These are phyloP conservation scores for Solanum habrochaites DNA, from an alignment of 257 asterid genomes.

Conservation along the genomic window DNA sequence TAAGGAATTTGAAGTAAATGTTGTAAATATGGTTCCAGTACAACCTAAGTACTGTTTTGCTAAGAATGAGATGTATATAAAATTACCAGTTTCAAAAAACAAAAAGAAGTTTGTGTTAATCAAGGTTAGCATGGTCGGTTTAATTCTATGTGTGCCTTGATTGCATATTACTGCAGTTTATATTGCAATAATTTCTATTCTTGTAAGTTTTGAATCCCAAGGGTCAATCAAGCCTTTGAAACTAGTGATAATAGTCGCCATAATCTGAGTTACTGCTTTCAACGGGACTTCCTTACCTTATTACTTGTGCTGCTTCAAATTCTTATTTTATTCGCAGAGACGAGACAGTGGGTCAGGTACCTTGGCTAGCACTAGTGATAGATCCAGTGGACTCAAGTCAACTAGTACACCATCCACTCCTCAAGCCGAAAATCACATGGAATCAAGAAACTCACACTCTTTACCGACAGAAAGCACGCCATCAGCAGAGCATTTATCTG, in stretches of 20 bases:
- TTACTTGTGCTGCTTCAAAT: slow-evolving; percentile 7
- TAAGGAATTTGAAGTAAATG: neutral
- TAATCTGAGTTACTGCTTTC: neutral
- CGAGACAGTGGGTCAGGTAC: slow-evolving; percentile 71
- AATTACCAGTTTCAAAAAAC: neutral
- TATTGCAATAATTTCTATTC: neutral
- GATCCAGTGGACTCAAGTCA: slow-evolving; percentile 87
- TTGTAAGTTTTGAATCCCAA: neutral
- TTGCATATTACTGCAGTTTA: neutral
- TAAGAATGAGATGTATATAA: neutral
- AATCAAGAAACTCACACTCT: slow-evolving; percentile 59
- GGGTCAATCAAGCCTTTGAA: neutral
- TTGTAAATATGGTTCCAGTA: neutral
- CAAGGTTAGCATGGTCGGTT: neutral
- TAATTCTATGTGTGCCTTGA: neutral
- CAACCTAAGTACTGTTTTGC: neutral
- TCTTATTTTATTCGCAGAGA: slow-evolving; percentile 32
- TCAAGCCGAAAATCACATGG: slow-evolving; percentile 65
- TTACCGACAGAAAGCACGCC: slow-evolving; percentile 55
- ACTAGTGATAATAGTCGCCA: neutral
- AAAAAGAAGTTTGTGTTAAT: neutral
- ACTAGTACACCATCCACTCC: slow-evolving; percentile 82
- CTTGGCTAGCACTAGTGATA: slow-evolving; percentile 82
- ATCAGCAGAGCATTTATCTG: slow-evolving; percentile 48
- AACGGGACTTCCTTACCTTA: neutral